Conservation (phyloP, 2,329 filamentous ascomycete species). For the Calonectria henricotiae region DNA sequence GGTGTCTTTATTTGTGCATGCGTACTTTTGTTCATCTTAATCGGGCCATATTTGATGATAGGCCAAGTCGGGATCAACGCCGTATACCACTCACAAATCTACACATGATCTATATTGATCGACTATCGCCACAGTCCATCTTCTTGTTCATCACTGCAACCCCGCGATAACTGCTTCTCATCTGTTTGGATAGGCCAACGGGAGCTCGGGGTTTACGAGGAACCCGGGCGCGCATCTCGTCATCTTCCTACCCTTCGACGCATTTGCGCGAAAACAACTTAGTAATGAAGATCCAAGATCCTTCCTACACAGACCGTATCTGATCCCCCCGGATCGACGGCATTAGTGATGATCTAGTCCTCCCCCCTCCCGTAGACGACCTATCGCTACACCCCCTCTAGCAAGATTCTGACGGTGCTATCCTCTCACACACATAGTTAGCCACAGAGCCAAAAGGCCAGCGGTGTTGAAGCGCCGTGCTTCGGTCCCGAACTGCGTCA, state of each 20-base stretch:
- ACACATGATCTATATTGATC: background rate
- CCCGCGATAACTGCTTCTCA: background rate
- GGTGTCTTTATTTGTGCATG: no score
- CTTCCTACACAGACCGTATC: background rate
- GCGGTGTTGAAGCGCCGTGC: background rate
- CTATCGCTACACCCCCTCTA: background rate
- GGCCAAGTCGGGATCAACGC: background rate
- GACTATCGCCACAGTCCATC: background rate
- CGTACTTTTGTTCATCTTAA: background rate
- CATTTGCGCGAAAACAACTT: background rate
- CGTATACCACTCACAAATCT: background rate
- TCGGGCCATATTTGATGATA: background rate
- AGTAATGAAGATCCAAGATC: conserved; percentile 15
- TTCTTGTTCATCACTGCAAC: background rate
- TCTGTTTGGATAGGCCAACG: background rate
- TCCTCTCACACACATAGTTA: background rate
- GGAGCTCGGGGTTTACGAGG: background rate
- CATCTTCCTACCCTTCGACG: background rate
- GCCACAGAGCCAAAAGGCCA: background rate
- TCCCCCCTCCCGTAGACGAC: background rate
- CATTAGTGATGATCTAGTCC: background rate
- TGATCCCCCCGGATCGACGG: background rate
- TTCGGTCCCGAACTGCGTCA: conserved; percentile 12
- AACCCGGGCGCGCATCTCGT: background rate
- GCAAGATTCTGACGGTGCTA: background rate